These are phyloP conservation scores for Rhizophagus prolifer DNA, from an alignment of 192 early-diverging fungal genomes.

Conservation along the genomic window DNA sequence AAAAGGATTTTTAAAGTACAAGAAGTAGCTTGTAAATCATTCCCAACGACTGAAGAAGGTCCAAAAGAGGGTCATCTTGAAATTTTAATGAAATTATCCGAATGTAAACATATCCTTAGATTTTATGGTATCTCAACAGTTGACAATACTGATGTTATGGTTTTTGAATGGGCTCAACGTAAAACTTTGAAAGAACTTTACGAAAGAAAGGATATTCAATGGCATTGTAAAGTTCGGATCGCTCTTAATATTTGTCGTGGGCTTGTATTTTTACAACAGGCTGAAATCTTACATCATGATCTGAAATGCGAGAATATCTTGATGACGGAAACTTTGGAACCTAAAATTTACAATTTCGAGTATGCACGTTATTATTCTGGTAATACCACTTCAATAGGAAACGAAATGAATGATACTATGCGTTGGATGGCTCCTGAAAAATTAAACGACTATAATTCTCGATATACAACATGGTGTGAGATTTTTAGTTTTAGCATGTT, in stretches of 20 bases:
- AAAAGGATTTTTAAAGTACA: no score
- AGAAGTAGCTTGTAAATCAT: no score
- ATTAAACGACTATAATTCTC: not conserved
- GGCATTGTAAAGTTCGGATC: constrained; percentile 10
- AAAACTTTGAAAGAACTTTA: constrained; percentile 13
- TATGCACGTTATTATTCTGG: not conserved
- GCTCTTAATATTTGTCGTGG: constrained; percentile 23
- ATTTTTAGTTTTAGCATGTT: not conserved
- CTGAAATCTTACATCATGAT: constrained; percentile 23
- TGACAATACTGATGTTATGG: not conserved
- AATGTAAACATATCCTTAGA: constrained; percentile 11
- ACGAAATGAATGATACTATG: not conserved
- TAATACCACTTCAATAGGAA: not conserved
- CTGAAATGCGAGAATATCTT: constrained; percentile 22
- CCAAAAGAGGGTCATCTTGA: not conserved
- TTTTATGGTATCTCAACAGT: constrained; percentile 10
- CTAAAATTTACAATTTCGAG: constrained; percentile 24
- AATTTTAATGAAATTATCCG: not conserved
- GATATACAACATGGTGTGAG: no score
- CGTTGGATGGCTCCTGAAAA: constrained; percentile 28
- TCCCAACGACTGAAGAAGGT: not conserved
- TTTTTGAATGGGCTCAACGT: constrained; percentile 24
- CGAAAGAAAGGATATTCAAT: not conserved
- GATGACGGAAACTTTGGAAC: not conserved
- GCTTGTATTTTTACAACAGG: constrained; percentile 12